A percentile compares a stretch with the other conserved stretches of the same genome.
Evolutionary conservation across 768 basidiomycete genomes (phyloP).

Genomic region (Amanita muscaria): DNA sequence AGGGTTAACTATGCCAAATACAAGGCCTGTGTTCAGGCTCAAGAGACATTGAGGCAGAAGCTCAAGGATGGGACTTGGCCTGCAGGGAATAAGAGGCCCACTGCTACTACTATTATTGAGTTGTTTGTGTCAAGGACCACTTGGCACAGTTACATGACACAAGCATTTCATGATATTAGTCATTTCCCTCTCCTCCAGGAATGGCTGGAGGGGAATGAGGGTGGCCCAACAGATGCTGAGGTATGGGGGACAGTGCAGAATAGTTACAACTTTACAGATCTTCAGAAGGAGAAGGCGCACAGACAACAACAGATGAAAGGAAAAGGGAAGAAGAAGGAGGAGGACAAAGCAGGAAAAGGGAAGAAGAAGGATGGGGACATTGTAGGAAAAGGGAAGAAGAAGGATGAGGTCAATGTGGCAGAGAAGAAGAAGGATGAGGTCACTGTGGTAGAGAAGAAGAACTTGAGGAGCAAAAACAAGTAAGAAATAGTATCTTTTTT

Average conservation of each 20-base stretch:
- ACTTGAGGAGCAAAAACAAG: too few species aligned
- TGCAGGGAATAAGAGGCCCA: slow-evolving; percentile 2
- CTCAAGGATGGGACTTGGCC: slow-evolving; percentile 1
- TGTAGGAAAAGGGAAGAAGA: too few species aligned
- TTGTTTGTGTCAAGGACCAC: neutral
- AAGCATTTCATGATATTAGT: neutral
- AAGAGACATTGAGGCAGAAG: neutral
- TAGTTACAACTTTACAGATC: neutral
- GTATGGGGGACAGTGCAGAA: neutral
- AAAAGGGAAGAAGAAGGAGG: neutral
- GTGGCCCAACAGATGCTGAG: neutral
- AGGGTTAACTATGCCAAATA: slow-evolving; percentile 1
- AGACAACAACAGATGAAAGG: neutral
- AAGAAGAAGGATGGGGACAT: neutral
- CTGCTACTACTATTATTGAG: neutral
- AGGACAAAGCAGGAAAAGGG: neutral
- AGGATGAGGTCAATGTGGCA: too few species aligned
- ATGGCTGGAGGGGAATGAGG: neutral
- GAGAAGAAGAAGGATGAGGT: neutral
- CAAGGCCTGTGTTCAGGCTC: neutral
- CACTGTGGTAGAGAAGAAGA: neutral
- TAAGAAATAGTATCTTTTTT: too few species aligned
- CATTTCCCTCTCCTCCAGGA: neutral
- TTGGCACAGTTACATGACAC: neutral
- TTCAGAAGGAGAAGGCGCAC: neutral